Percentiles rank a stretch among this genome's conserved stretches.
These are phyloP conservation scores for Daldinia sp. DNA, from an alignment of 2,329 filamentous ascomycete species.

Conservation along the genomic window DNA sequence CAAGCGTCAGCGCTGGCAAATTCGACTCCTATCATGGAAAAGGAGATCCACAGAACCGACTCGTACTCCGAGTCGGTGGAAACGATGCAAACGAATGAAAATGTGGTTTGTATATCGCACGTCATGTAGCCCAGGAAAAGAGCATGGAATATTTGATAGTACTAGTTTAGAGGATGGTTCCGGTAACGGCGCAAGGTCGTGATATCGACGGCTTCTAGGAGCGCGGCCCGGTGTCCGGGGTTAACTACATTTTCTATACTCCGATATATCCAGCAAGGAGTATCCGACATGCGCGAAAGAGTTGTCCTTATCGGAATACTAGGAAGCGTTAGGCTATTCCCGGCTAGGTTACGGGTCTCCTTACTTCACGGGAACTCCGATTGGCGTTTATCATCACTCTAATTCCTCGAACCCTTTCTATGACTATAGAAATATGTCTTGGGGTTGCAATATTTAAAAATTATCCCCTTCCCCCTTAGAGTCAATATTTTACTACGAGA, in stretches of 20 bases:
- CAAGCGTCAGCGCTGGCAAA: constrained; percentile 22
- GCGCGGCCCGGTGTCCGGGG: neutral
- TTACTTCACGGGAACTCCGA: neutral
- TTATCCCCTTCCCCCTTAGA: neutral
- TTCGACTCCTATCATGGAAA: constrained; percentile 26
- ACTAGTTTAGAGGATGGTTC: constrained; percentile 10
- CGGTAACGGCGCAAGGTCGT: constrained; percentile 28
- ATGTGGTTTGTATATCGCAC: constrained; percentile 12
- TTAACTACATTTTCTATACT: neutral
- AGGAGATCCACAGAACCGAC: constrained; percentile 22
- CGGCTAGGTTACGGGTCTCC: neutral
- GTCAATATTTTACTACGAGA: neutral
- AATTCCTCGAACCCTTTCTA: neutral
- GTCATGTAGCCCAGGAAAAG: constrained; percentile 5
- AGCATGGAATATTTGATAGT: constrained; percentile 3
- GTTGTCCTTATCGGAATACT: neutral
- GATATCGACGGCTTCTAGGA: constrained; percentile 8
- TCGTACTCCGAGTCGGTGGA: constrained; percentile 12
- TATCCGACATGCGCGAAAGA: neutral
- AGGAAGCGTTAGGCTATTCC: constrained; percentile 5
- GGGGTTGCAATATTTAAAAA: neutral
- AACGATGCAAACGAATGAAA: constrained; percentile 18
- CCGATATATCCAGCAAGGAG: neutral
- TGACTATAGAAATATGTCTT: neutral
- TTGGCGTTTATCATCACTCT: neutral